These are phyloP conservation scores for Fusarium dimerum DNA, from an alignment of 2,329 filamentous ascomycete genomes.

Conservation along the genomic window DNA sequence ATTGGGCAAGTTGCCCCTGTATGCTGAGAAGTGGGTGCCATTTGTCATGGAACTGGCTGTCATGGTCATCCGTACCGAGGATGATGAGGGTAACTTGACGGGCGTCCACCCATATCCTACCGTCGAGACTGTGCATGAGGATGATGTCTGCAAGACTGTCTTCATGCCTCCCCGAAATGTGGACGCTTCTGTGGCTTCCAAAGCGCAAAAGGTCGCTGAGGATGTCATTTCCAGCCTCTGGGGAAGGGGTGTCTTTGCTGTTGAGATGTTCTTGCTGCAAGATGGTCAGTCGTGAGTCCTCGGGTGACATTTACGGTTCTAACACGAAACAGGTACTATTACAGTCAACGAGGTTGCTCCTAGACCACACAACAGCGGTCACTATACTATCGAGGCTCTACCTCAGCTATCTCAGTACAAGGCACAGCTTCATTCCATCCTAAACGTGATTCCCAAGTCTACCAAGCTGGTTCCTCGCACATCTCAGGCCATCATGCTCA, in stretches of 20 bases:
- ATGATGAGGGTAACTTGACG: conserved; percentile 53
- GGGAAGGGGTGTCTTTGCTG: conserved; percentile 92
- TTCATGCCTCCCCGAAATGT: conserved; percentile 81
- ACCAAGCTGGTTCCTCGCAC: conserved; percentile 58
- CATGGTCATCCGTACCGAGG: conserved; percentile 90
- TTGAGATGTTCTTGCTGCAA: conserved; percentile 88
- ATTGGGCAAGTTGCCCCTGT: conserved; percentile 71
- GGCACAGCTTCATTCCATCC: conserved; percentile 82
- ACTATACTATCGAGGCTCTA: conserved; percentile 93
- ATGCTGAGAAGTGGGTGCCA: conserved; percentile 86
- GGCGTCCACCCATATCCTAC: conserved; percentile 74
- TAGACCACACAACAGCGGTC: conserved; percentile 84
- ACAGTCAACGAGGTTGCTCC: conserved; percentile 87
- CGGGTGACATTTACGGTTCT: conserved; percentile 2
- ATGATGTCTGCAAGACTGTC: conserved; percentile 91
- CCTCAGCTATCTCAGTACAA: conserved; percentile 87
- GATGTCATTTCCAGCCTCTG: conserved; percentile 78
- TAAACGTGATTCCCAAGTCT: conserved; percentile 62
- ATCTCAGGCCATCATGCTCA: conserved; percentile 73
- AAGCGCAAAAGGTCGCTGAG: conserved; percentile 75
- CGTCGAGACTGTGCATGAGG: conserved; percentile 93
- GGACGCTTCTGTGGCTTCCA: conserved; percentile 56
- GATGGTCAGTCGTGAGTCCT: conserved; percentile 50
- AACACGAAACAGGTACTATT: conserved; percentile 51
- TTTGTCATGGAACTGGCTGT: conserved; percentile 89